Base-by-base conservation (phyloP, 2,329 filamentous ascomycete genomes). In the Clonostachys chloroleuca region DNA sequence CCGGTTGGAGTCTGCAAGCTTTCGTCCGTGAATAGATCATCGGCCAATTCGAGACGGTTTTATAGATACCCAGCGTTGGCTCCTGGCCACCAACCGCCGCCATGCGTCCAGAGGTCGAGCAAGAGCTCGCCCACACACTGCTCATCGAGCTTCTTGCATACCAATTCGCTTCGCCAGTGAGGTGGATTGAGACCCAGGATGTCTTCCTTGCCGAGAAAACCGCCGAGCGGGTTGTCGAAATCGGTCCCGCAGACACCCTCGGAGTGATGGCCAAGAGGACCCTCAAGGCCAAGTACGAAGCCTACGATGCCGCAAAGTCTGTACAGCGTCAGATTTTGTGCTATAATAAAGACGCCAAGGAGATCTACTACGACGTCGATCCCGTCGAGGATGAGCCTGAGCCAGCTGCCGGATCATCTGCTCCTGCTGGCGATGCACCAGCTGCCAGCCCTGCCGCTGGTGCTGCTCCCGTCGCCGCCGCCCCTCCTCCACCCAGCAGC, bases 151-250 rank as follows among this genome's bases (percentile, higher is more conserved):
- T 99, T 55, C 84, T 99, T 59, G 94, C 94, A 77, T 99, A 97
- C 73, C 94, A 99, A 69, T 99, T 99, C 70, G 94, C 94, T 61
- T 97, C 92, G 47, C 94, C 94, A 44, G 94, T 99, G 60, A 86
- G 94, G 84, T 99, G 94, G 94, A 99, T 99, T 71, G 94, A 99
- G 75, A 99, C 94, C 47, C 94, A 99, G 74, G 94, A 99, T 92
- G 94, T 99, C 60, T 94, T 99, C 63, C 87, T 99, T 59, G 92
- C 87, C 55, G 91, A 97, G 71, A 94, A 95, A 75, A 87, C 85
- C 45, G 95, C 94, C 44, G 94, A 99, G 80, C 86, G 94, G 64
- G 95, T 99, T 64, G 94, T 99, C 60, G 94, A 99, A 71, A 87
- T 99, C 59, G 94, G 94, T 66, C 94, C 94, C 24, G 92, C 92